phyloP scores from a whole-genome alignment of 1,284 basidiomycete species.

The Grifola frondosa region DNA sequence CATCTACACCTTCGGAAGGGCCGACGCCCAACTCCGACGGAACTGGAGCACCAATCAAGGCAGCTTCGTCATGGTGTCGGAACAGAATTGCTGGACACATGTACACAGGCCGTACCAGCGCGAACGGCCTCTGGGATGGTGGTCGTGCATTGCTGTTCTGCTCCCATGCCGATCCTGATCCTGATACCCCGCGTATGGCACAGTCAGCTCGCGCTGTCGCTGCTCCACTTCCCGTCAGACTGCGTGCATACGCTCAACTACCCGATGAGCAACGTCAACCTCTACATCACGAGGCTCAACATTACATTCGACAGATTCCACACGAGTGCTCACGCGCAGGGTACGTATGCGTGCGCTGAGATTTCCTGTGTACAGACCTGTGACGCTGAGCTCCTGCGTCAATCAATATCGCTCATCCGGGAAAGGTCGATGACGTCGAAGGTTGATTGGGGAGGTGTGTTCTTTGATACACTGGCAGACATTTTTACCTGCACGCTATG shows the following conservation, averaged over 20 bases:
- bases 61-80: constrained; percentile 38
- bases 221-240: constrained; percentile 32
- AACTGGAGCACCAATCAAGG: constrained; percentile 38
- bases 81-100: constrained; percentile 39
- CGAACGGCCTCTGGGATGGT: constrained; percentile 13
- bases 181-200: too few relatives aligned
- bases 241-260: constrained; percentile 29
- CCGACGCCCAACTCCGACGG: constrained; percentile 40
- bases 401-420: constrained; percentile 25
- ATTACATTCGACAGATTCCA: constrained; percentile 44
- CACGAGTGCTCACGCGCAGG: constrained; percentile 12
- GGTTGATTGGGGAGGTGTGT: constrained; percentile 25
- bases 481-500: too few relatives aligned
- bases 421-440: constrained; percentile 20
- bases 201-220: constrained; percentile 27
- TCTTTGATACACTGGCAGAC: constrained; percentile 22
- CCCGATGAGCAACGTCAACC: constrained; percentile 34
- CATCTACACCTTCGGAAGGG: constrained; percentile 39
- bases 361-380: constrained; percentile 34
- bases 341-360: neutral
- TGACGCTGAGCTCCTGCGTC: constrained; percentile 41
- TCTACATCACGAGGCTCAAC: constrained; percentile 38
- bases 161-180: neutral
- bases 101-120: constrained; percentile 29
- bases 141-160: constrained; percentile 18